A percentile compares a stretch with the other conserved stretches of the same genome.
These are phyloP conservation scores for Fusarium sarcochroum DNA, from an alignment of 2,329 filamentous ascomycete species.

Conservation along the genomic window DNA sequence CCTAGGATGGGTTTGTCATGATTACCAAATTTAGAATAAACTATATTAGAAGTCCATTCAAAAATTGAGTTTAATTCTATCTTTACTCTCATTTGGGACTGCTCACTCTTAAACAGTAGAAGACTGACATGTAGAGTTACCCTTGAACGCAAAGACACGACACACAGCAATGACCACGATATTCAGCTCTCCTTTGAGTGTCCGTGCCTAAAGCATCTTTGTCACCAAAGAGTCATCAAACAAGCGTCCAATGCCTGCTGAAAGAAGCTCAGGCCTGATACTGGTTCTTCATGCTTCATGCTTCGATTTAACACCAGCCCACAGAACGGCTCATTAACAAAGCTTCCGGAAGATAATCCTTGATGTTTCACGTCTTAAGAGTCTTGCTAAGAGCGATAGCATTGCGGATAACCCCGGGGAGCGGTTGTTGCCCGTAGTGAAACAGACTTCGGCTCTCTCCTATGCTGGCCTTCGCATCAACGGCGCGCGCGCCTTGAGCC, in stretches of 20 bases:
- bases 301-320: not conserved
- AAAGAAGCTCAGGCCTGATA: conserved; percentile 14
- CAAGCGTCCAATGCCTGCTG: conserved; percentile 5
- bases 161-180: not conserved
- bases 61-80: not conserved
- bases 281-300: conserved; percentile 16
- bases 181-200: not conserved
- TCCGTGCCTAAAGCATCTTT: not conserved
- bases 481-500: not conserved
- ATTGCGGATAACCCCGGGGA: conserved; percentile 35
- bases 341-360: conserved; percentile 6
- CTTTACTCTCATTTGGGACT: not conserved
- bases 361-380: conserved; percentile 35
- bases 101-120: not conserved
- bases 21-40: too few species aligned
- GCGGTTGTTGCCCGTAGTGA: conserved; percentile 27
- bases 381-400: conserved; percentile 35
- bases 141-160: not conserved
- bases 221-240: conserved; percentile 9
- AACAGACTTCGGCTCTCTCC: conserved; percentile 16
- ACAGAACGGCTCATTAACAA: conserved; percentile 10
- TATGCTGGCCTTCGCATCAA: conserved; percentile 6
- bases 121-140: not conserved
- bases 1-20: not conserved
- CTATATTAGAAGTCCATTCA: too few species aligned